These are phyloP conservation scores for Cocos nucifera DNA, from an alignment of 176 grass and related monocot species.

Conservation along the genomic window DNA sequence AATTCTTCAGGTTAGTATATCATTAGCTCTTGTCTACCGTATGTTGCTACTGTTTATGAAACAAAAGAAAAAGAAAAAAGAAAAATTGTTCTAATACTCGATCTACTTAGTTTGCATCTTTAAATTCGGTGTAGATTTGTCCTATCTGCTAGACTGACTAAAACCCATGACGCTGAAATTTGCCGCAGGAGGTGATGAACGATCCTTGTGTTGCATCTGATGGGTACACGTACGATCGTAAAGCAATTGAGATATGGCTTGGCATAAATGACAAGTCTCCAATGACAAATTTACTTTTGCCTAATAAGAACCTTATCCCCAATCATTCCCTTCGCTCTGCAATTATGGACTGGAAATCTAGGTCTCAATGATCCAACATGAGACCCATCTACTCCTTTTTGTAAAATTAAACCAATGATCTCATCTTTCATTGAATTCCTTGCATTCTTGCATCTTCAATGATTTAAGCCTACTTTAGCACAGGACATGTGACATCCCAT, in stretches of 20 bases:
- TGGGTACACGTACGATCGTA: slow-evolving; percentile 73
- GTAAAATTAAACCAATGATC: no score
- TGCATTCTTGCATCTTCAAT: no score
- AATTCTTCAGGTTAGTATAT: slow-evolving; percentile 54
- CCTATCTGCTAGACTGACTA: no score
- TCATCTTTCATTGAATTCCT: no score
- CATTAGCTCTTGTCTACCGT: neutral
- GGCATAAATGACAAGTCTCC: slow-evolving; percentile 62
- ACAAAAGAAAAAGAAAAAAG: no score
- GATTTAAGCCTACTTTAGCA: no score
- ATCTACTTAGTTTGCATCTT: no score
- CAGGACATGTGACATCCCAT: no score
- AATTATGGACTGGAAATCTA: slow-evolving; percentile 65
- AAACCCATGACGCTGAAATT: neutral
- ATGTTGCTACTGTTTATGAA: no score
- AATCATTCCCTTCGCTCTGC: slow-evolving; percentile 80
- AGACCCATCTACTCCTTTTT: slow-evolving; percentile 20
- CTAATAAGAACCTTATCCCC: slow-evolving; percentile 47
- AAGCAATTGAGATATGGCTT: slow-evolving; percentile 70
- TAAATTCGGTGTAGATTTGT: no score
- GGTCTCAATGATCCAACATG: slow-evolving; percentile 15
- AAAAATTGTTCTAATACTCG: no score
- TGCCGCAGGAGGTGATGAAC: slow-evolving; percentile 48
- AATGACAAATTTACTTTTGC: slow-evolving; percentile 61
- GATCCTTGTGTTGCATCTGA: slow-evolving; percentile 69